Conservation (phyloP, 108 stramenopile genomes). For the Asterionellopsis glacialis region DNA sequence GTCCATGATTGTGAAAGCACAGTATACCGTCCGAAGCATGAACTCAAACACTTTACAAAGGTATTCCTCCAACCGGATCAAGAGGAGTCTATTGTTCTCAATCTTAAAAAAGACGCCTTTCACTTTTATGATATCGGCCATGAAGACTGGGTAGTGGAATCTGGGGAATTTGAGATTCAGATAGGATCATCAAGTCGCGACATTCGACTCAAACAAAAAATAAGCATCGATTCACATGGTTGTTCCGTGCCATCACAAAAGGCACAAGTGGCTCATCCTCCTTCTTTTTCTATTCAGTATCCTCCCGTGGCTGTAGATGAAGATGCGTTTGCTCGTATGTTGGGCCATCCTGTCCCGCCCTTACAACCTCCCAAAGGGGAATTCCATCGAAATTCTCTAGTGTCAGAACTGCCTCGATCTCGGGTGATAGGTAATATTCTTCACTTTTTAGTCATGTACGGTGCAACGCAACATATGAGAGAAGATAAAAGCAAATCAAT, state of each 20-base stretch:
- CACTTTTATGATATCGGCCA: constrained; percentile 40
- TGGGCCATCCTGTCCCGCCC: neutral
- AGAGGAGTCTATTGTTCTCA: constrained; percentile 7
- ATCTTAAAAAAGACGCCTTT: constrained; percentile 22
- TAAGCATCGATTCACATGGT: neutral
- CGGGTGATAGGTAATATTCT: neutral
- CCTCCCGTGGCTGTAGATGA: too few relatives aligned
- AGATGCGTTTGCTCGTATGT: neutral
- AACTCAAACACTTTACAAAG: constrained; percentile 37
- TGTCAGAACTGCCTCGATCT: neutral
- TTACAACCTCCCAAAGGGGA: neutral
- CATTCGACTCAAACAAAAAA: constrained; percentile 23
- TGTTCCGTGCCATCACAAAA: neutral
- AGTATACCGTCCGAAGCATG: constrained; percentile 47
- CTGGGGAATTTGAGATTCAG: constrained; percentile 32
- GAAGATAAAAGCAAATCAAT: neutral
- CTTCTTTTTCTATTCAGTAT: neutral
- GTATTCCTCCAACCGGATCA: constrained; percentile 13
- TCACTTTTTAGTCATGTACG: neutral
- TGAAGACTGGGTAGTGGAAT: constrained; percentile 36
- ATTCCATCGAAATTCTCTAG: neutral
- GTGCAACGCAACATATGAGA: neutral
- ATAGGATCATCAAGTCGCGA: constrained; percentile 39
- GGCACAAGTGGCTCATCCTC: neutral
- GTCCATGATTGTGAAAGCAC: constrained; percentile 27